Evolutionary conservation across 208 protist species (phyloP), one percentile per base, ranked within the genome.

Genomic region (Jaenimonas drosophilae): DNA sequence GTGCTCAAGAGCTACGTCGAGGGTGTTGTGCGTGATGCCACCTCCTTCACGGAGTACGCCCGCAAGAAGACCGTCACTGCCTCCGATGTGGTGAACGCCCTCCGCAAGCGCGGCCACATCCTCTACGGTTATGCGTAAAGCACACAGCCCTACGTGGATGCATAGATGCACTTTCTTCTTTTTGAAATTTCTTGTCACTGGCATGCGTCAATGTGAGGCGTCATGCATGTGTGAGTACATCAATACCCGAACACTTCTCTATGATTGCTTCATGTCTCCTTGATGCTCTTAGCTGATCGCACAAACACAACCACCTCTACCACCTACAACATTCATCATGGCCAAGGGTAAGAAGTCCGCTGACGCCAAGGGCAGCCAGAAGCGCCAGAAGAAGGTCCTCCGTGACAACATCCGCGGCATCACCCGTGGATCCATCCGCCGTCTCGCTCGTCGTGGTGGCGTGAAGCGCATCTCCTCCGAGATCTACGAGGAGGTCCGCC

Each of bases 61-160:
- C 25, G 42, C 42, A 48, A 48, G 37, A 76, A 78, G 41, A 83
- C 74, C 41, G 69, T 85, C 9, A 85, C 74, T 31, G 48, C 74
- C 23, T 41, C 57, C 26, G 74, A 83, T 42, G 68, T 83, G 27
- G 70, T 85, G 14, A 72, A 81, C 39, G 67, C 74, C 7, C 59
- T 83, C 12, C 77, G 77, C 54, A 63, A 69, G 42, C 70, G 63
- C 38, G 74, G 74, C 23, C 36, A 63, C 41, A 80, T 68, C 9
- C 38, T 84, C 0, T 83, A 83, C 47, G 72, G 72, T 33, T 80
- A 76, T n/a, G n/a, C n/a, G n/a, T n/a, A n/a, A n/a, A n/a, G n/a
- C n/a, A n/a, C n/a, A n/a, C n/a, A n/a, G n/a, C n/a, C n/a, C n/a
- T n/a, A n/a, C n/a, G n/a, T n/a, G n/a, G n/a, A n/a, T n/a, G n/a